Percentiles rank a stretch among this genome's conserved stretches.
phyloP scores from a whole-genome alignment of 345 rosid species.

The Erodium maritimum region DNA sequence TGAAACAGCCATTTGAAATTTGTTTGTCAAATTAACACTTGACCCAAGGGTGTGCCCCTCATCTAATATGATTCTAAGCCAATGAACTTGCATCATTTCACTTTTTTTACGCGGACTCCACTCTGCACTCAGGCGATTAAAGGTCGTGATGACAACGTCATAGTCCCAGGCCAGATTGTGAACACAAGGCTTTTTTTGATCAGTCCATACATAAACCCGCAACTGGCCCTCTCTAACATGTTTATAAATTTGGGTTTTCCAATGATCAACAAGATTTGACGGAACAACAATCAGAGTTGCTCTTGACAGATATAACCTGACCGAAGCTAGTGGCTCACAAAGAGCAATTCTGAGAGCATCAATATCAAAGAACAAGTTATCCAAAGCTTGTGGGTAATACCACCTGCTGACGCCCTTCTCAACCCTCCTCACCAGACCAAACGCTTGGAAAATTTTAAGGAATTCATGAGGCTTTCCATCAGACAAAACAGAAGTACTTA shows the following conservation, averaged over 20 bases:
- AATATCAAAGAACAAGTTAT: slow-evolving; percentile 75
- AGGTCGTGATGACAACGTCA: slow-evolving; percentile 86
- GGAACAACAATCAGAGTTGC: slow-evolving; percentile 92
- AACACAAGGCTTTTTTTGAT: slow-evolving; percentile 48
- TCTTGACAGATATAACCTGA: slow-evolving; percentile 74
- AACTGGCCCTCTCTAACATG: slow-evolving; percentile 73
- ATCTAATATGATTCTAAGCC: slow-evolving; percentile 87
- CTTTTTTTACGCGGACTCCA: slow-evolving; percentile 76
- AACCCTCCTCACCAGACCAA: slow-evolving; percentile 60
- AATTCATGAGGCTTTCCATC: slow-evolving; percentile 28
- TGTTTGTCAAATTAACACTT: slow-evolving; percentile 82
- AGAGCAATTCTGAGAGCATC: slow-evolving; percentile 75
- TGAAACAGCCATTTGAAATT: slow-evolving; percentile 91
- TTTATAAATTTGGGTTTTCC: slow-evolving; percentile 77
- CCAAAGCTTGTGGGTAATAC: slow-evolving; percentile 61
- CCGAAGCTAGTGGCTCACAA: slow-evolving; percentile 57
- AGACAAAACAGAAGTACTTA: slow-evolving; percentile 26
- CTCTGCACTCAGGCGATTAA: slow-evolving; percentile 88
- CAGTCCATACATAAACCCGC: slow-evolving; percentile 67
- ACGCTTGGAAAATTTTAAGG: slow-evolving; percentile 60
- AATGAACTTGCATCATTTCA: slow-evolving; percentile 86
- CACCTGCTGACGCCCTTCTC: slow-evolving; percentile 57
- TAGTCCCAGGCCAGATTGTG: slow-evolving; percentile 96
- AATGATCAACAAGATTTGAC: slow-evolving; percentile 79
- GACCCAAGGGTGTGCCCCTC: slow-evolving; percentile 99